Evolutionary conservation across 2,329 filamentous ascomycete genomes (phyloP), one percentile per base, ranked within the genome.

Genomic region (Diaporthe helianthi): DNA sequence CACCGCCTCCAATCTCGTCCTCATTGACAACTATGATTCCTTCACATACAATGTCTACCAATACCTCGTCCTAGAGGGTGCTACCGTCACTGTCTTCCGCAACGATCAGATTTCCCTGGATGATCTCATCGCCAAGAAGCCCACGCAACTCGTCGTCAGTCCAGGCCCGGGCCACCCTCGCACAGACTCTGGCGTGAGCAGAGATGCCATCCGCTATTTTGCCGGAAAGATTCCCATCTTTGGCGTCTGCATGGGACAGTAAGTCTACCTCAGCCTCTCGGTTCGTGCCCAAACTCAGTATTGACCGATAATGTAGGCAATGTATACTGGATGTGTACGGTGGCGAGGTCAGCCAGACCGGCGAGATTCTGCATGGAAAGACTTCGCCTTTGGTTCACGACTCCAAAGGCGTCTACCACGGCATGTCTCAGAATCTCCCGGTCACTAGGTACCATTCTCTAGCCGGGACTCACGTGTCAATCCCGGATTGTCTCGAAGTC

Each of bases 1-100:
- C 29, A 94, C 90, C 63, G 96, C 96, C 31, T 92, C 92, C 69
- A 98, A 98, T 80, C 87, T 99, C 69, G 88, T 99, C 72, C 86
- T 99, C 73, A 98, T 99, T 76, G 96, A 99, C 85, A 99, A 99
- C 82, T 99, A 98, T 81, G 96, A 99, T 81, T 98, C 96, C 4
- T 99, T 99, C 80, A 98, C 95, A 70, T 99, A 94, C 93, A 99
- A 99, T 78, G 93, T 99, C 70, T 99, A 98, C 80, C 97, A 99
- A 80, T 99, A 99, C 77, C 89, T 99, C 1, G 92, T 95, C 8
- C 89, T 99, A n/a, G 96, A 98, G 79, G 96, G 96, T 38, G 96
- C 97, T 33, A 92, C 85, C 1, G 96, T 98, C 63, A 93, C 91
- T 4, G 96, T 99, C 24, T 92, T 90, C 81, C 89, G 96, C 75